A percentile compares a stretch with the other conserved stretches of the same genome.
Conservation (phyloP, 1,139 yeast species). For the Geotrichum europaeum region DNA sequence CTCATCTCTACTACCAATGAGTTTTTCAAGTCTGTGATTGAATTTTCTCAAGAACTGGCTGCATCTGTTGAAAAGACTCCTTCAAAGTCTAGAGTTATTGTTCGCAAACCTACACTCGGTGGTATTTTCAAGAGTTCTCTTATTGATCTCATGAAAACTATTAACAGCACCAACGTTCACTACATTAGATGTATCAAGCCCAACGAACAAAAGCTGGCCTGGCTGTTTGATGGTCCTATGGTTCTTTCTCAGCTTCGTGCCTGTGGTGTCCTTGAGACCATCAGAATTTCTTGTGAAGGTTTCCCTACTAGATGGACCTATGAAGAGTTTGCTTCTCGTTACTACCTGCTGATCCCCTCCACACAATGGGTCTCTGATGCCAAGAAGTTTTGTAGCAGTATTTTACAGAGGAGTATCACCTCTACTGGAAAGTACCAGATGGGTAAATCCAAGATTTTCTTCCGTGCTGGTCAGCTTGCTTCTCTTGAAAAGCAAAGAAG, state of each 20-base stretch:
- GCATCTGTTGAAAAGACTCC: constrained; percentile 42
- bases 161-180: constrained; percentile 90
- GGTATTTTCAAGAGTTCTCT: constrained; percentile 89
- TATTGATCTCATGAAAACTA: constrained; percentile 87
- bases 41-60: constrained; percentile 58
- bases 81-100: constrained; percentile 37
- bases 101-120: constrained; percentile 87
- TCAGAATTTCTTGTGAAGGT: constrained; percentile 94
- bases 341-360: constrained; percentile 74
- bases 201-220: constrained; percentile 85
- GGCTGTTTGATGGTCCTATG: constrained; percentile 95
- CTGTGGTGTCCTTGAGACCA: constrained; percentile 98
- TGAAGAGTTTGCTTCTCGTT: constrained; percentile 86
- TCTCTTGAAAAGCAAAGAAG: constrained; percentile 78
- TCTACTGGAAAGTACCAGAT: constrained; percentile 71
- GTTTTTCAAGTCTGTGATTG: constrained; percentile 58
- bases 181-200: constrained; percentile 97
- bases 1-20: constrained; percentile 62
- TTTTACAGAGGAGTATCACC: constrained; percentile 57
- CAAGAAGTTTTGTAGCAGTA: constrained; percentile 58
- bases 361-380: constrained; percentile 59
- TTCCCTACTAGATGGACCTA: constrained; percentile 96
- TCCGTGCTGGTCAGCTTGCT: constrained; percentile 92
- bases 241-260: constrained; percentile 93
- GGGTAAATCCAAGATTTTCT: constrained; percentile 77